Base-by-base conservation (phyloP, 768 basidiomycete species). In the Amylocystis lapponica region DNA sequence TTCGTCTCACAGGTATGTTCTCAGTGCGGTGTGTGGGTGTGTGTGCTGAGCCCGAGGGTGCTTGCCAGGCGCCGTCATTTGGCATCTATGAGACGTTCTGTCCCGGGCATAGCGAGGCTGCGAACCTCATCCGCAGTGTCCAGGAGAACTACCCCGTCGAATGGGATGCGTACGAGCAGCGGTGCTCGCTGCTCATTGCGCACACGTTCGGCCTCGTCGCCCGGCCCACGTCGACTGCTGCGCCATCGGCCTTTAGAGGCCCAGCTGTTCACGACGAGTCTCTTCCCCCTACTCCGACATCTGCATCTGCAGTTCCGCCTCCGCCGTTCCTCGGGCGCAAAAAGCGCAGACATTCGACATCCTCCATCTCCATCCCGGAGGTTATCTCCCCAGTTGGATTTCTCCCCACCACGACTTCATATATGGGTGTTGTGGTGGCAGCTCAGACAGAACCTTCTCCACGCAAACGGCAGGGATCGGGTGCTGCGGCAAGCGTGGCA, bases 31-130 rank as follows among this genome's bases (percentile, higher is more conserved):
- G 23, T 34, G 20, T 32, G 7, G 21, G 19, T 16, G 10, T 37
- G 10, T 19, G 36, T 5, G 19, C 22, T 33, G 16, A 32, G 12
- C 29, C 11, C 27, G 25, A n/a, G 39, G 31, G 38, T 21, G 22
- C 17, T 48, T 45, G 27, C 20, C 51, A 95, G 91, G 83, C 82
- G 20, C 68, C 81, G 13, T 66, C 72, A 27, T 95, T 95, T 51
- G 71, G 76, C 44, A 71, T 79, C 2, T 99, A 99, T 66, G 79
- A 92, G 59, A 65, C 74, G 11, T 97, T 92, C 56, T 98, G 95
- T 58, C 78, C 89, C 0, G 83, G 83, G 0, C 94, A 97, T 56
- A 76, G 79, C 39, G 84, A 87, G 52, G 93, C 92, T 0, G 68
- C 86, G 43, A 79, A 86, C 48, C 60, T 90, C 19, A 69, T 95